These are phyloP conservation scores for Yamadazyma siamensis DNA, from an alignment of 1,139 yeast species.

Conservation along the genomic window DNA sequence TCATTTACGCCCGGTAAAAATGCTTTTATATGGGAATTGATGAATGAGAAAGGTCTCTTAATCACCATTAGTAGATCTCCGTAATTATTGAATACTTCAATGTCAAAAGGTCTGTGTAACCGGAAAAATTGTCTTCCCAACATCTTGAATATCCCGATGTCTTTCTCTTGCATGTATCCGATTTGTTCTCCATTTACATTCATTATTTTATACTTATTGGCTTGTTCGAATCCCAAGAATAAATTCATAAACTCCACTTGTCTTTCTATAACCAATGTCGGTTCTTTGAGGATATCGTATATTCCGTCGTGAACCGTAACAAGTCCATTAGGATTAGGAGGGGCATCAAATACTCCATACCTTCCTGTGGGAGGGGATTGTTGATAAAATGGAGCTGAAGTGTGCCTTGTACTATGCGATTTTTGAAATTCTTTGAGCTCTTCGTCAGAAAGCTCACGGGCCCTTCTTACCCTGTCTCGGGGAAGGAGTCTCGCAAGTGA, in stretches of 20 bases:
- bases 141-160: constrained; percentile 63
- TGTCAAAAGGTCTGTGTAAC: constrained; percentile 81
- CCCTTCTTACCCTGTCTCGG: constrained; percentile 22
- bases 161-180: constrained; percentile 82
- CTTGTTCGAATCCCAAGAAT: constrained; percentile 86
- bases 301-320: constrained; percentile 56
- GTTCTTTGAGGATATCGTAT: constrained; percentile 60
- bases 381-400: constrained; percentile 24
- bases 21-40: constrained; percentile 83
- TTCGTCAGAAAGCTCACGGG: constrained; percentile 37
- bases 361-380: constrained; percentile 29
- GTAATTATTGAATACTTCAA: constrained; percentile 70
- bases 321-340: constrained; percentile 45
- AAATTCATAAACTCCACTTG: constrained; percentile 86
- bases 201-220: constrained; percentile 73
- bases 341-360: constrained; percentile 29
- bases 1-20: constrained; percentile 53
- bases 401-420: neutral
- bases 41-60: constrained; percentile 77
- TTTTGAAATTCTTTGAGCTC: constrained; percentile 26
- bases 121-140: constrained; percentile 78
- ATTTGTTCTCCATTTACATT: constrained; percentile 69
- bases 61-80: constrained; percentile 71
- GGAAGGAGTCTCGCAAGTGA: neutral
- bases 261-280: constrained; percentile 82